phyloP scores from a whole-genome alignment of 2,329 filamentous ascomycete genomes.

The Microascus cirrosus region DNA sequence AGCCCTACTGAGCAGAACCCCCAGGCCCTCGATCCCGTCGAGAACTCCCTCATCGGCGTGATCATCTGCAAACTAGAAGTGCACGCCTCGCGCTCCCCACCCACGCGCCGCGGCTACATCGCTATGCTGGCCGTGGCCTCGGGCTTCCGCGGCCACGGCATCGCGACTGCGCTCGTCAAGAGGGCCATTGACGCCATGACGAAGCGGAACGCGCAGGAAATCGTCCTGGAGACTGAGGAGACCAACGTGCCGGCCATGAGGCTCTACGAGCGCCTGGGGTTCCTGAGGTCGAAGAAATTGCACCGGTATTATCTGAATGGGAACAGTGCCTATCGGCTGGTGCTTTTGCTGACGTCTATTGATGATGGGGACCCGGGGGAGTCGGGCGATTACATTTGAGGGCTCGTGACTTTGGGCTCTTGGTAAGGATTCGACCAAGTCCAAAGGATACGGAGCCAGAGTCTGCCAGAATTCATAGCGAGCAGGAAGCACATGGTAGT shows the following conservation, averaged over 20 bases:
- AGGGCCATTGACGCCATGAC: conserved; percentile 89
- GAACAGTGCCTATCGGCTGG: conserved; percentile 82
- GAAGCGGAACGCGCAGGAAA: conserved; percentile 73
- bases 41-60: conserved; percentile 67
- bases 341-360: conserved; percentile 60
- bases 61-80: conserved; percentile 91
- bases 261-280: conserved; percentile 86
- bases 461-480: neutral
- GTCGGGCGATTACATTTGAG: conserved; percentile 15
- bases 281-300: conserved; percentile 81
- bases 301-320: conserved; percentile 96
- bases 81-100: conserved; percentile 69
- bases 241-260: conserved; percentile 83
- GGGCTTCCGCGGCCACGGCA: conserved; percentile 68
- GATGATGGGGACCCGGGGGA: conserved; percentile 26
- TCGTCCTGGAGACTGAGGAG: conserved; percentile 93
- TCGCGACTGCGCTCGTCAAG: conserved; percentile 80
- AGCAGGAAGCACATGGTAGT: neutral
- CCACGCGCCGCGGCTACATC: conserved; percentile 79
- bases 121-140: conserved; percentile 94
- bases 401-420: neutral
- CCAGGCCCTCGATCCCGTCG: conserved; percentile 48
- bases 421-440: neutral
- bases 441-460: neutral
- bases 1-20: neutral